Base-by-base conservation (phyloP, 1,284 basidiomycete genomes). In the Marasmius sp. region DNA sequence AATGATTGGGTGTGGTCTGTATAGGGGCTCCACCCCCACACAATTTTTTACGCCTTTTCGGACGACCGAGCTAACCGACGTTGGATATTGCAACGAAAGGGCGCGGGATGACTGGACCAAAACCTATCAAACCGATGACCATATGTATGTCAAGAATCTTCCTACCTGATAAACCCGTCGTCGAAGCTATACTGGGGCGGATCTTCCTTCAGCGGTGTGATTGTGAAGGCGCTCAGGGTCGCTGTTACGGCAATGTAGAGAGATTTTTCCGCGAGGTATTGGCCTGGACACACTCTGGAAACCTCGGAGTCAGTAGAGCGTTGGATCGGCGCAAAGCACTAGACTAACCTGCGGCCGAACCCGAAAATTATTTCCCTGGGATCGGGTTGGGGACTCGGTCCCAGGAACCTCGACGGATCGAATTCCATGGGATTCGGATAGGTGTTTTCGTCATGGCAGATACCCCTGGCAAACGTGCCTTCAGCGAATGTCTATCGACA, bases 361-460 rank as follows among this genome's bases (percentile, higher is more conserved):
- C 70, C 70, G 57, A 71, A 71, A 5, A 58, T 64, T 10, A 62
- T 59, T 10, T 51, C 66, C 6, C 60, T 56, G 22, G 64, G 63
- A 58, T 67, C 65, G 22, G 22, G 14, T 9, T 54, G 16, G 1
- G 56, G 38, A 6, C 43, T 55, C n/a, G 58, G 47, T 27, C 60
- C 48, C n/a, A 69, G 22, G 48, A 66, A 70, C 16, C 69, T 60
- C 14, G 69, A 68, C 1, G 70, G 70, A 14, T 64, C 61, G 45
- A 71, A 68, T 18, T 43, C 57, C 20, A 67, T 64, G 10, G 70
- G 64, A 57, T 65, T 63, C 3, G 65, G 58, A 43, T 65, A 67
- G 27, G 62, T 63, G 10, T 65, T 58, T 9, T 59, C 41, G 55
- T 69, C 66, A 41, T 65, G 66, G 8, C 67, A 58, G 11, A 67